Conservation (phyloP, 2,329 filamentous ascomycete species). For the Talaromyces amestolkiae region DNA sequence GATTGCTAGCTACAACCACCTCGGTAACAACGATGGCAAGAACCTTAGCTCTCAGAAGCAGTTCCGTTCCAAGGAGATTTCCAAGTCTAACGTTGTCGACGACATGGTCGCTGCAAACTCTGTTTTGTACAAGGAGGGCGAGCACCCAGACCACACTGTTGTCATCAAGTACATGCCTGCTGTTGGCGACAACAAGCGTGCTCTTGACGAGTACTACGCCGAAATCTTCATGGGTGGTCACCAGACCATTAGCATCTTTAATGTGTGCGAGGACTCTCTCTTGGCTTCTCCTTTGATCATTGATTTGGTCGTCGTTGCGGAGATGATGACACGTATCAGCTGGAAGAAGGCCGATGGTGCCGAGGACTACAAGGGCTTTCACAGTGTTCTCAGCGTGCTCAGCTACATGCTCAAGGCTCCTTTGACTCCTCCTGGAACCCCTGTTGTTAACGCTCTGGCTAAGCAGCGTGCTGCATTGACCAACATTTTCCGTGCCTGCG, state of each 20-base stretch:
- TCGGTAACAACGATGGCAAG: slow-evolving; percentile 99
- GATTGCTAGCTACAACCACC: slow-evolving; percentile 98
- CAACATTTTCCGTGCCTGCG: slow-evolving; percentile 98
- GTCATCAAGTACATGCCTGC: slow-evolving; percentile 99
- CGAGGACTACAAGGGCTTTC: slow-evolving; percentile 84
- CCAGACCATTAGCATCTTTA: slow-evolving; percentile 97
- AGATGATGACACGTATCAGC: slow-evolving; percentile 98
- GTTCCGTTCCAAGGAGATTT: slow-evolving; percentile 99
- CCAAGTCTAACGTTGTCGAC: slow-evolving; percentile 98
- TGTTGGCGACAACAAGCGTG: slow-evolving; percentile 98
- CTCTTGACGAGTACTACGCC: slow-evolving; percentile 97
- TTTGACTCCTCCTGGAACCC: slow-evolving; percentile 87
- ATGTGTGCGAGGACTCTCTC: slow-evolving; percentile 97
- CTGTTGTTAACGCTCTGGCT: slow-evolving; percentile 89
- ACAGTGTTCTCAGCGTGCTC: slow-evolving; percentile 92
- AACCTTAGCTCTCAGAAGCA: slow-evolving; percentile 96
- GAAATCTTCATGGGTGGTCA: slow-evolving; percentile 99
- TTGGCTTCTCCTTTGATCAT: slow-evolving; percentile 96
- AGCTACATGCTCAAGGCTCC: slow-evolving; percentile 99
- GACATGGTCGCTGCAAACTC: slow-evolving; percentile 98
- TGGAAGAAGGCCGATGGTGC: slow-evolving; percentile 73
- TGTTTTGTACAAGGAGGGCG: slow-evolving; percentile 83
- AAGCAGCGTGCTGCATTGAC: slow-evolving; percentile 94
- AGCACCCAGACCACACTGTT: slow-evolving; percentile 96
- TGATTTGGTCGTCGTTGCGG: slow-evolving; percentile 84